Evolutionary conservation across 768 basidiomycete species (phyloP), one percentile per base, ranked within the genome.

Genomic region (Lactarius hengduanensis): DNA sequence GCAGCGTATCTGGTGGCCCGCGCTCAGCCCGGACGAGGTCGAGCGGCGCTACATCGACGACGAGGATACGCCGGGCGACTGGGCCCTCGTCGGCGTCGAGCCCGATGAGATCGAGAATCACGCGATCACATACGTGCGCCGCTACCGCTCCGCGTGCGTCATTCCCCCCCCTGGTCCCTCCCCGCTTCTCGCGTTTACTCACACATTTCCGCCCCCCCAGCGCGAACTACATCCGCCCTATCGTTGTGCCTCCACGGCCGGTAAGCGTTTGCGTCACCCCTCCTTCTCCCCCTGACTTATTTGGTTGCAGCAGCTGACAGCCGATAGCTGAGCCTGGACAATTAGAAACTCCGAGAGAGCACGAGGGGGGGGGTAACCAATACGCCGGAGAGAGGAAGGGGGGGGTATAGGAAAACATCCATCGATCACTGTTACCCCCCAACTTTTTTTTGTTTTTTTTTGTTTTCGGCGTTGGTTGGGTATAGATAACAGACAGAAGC

Each of bases 21-120:
- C 90, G 43, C 81, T 97, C 59, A 87, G 84, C 74, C 92, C 94
- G 1, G 96, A 99, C 75, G 95, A 97, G 76, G 89, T 99, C 26
- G 83, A 85, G 72, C 82, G 97, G 73, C 85, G 93, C 66, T 97
- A 86, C 76, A 85, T 98, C 71, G 84, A 94, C 78, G 96, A 98
- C 76, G 80, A 80, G 43, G 83, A 87, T 64, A 84, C 80, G 65
- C 82, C 80, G 22, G 92, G 92, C 28, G 89, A 89, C 74, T 98
- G 94, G 94, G 86, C 86, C 71, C 83, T 84, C 56, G 81, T 97
- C 67, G 91, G 91, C 28, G 86, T 98, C 64, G 78, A 78, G 34
- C 96, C 96, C 34, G 86, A 91, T 64, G 87, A 90, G 73, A 84
- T 98, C 68, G 96, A 98, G 80, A 82, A 85, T 62, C 86, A 92